Evolutionary conservation across 176 grass and related monocot species (phyloP), one percentile per base, ranked within the genome.

Genomic region (Phoenix dactylifera): DNA sequence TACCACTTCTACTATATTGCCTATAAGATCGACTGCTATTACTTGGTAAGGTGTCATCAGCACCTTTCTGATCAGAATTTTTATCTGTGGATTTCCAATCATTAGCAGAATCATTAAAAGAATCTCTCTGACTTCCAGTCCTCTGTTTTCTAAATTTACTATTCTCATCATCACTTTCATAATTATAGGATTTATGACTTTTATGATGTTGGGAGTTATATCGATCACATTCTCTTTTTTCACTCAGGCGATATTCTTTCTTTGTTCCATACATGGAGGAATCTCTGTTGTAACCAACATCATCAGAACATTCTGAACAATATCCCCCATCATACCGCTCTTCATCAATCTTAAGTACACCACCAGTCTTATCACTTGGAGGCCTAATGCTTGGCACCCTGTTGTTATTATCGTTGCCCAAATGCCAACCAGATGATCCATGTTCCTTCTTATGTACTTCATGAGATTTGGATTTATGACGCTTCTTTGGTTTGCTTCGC

Each of bases 81-180:
- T 65, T 76, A 22, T 65, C 60, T 70, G 76, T 76, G 1, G 65
- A 63, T 66, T 24, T 51, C 74, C 77, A 71, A 65, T 76, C 69
- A 26, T 92, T 79, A 6, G 66, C 60, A 1, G 17, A 49, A 22
- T 35, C 26, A 18, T 72, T 58, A 58, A 44, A 24, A 63, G 4
- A 20, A 57, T 50, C 52, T 19, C 25, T 66, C 20, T 65, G 61
- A n/a, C 49, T 16, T n/a, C 4, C 22, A 20, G 52, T n/a, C 18
- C 22, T 48, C 4, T 16, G 7, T 30, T 79, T 68, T 64, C 18
- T 49, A 20, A 50, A 65, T 67, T 70, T 63, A 19, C 50, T 16
- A 19, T 68, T 68, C 68, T 16, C 24, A 62, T 15, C 44, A 68
- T 77, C 51, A 74, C 29, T 77, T 71, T 77, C 58, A 1, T 51